Percentiles rank a stretch among this genome's conserved stretches.
Evolutionary conservation across 768 basidiomycete species (phyloP).

Genomic region (Scleroderma citrinum): DNA sequence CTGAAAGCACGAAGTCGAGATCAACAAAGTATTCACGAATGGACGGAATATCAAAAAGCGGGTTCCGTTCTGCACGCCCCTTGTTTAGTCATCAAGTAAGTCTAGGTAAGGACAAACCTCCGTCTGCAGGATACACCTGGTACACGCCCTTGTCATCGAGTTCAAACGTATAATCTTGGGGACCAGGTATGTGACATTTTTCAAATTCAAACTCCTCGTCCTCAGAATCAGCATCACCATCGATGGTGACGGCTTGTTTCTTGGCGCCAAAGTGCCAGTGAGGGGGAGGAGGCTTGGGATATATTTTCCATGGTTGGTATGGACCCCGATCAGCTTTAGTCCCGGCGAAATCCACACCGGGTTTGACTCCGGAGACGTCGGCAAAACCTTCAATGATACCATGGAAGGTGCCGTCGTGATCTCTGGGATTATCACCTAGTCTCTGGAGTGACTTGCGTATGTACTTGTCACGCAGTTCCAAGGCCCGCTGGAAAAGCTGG

Average conservation of each 20-base stretch:
- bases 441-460: constrained; percentile 82
- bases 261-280: constrained; percentile 87
- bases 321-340: constrained; percentile 23
- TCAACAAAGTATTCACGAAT: constrained; percentile 96
- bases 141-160: constrained; percentile 89
- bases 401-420: constrained; percentile 76
- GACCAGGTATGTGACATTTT: constrained; percentile 68
- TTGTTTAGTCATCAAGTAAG: neutral
- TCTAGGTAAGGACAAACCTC: constrained; percentile 4
- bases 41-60: constrained; percentile 72
- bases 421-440: constrained; percentile 90
- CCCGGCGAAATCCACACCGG: constrained; percentile 43
- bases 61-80: constrained; percentile 35
- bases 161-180: constrained; percentile 56
- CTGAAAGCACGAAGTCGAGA: constrained; percentile 83
- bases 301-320: constrained; percentile 75
- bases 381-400: constrained; percentile 59
- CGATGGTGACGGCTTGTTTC: constrained; percentile 39
- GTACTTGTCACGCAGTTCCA: constrained; percentile 94
- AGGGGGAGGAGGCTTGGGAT: constrained; percentile 88
- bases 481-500: constrained; percentile 73
- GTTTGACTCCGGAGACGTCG: constrained; percentile 62
- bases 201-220: constrained; percentile 60
- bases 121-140: constrained; percentile 59
- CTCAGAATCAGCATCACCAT: constrained; percentile 21